Evolutionary conservation across 805 yeast species (phyloP), one percentile per base, ranked within the genome.

Genomic region (Metschnikowia picachoensis): DNA sequence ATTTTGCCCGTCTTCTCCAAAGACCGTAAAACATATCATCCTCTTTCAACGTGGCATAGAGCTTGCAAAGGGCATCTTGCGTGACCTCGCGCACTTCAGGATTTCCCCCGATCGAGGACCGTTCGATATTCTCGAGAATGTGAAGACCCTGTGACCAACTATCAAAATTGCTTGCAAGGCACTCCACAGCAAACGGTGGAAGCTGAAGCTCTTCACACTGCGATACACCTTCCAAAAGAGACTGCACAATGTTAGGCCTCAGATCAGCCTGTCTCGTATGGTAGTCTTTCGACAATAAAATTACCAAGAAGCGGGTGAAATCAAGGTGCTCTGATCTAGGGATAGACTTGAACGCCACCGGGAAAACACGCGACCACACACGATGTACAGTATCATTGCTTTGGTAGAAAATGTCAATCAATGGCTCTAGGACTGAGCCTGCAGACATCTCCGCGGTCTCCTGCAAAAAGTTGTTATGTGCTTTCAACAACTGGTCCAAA

Each of bases 21-120:
- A 90, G 74, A 3, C 99, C 99, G 62, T 94, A 94, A 62, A 91
- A 94, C 91, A 92, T 87, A 59, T 94, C 99, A 44, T 88, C 95
- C 58, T 94, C 99, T 57, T 89, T 95, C 43, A 94, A 67, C 8
- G 85, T 80, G 5, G 96, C 83, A 58, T 92, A 94, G 64, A 92
- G 70, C 66, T 95, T 97, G 31, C 90, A 80, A 37, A 94, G 67
- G 0, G 99, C 96, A 67, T 94, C 98, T 50, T 85, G 83, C 47
- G 87, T 89, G 3, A 90, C 83, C 47, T 91, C 97, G 25, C 83
- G 77, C 13, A 92, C 87, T 48, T 83, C 83, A 10, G 80, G 74
- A 57, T 84, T 87, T 29, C 86, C 91, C 36, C 80, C 77, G 4
- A 75, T 66, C 1, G 89, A 83, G 17, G 64, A 67, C 16, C 58